These are phyloP conservation scores for Scolecobasidium constrictum DNA, from an alignment of 2,329 filamentous ascomycete genomes.

Conservation along the genomic window DNA sequence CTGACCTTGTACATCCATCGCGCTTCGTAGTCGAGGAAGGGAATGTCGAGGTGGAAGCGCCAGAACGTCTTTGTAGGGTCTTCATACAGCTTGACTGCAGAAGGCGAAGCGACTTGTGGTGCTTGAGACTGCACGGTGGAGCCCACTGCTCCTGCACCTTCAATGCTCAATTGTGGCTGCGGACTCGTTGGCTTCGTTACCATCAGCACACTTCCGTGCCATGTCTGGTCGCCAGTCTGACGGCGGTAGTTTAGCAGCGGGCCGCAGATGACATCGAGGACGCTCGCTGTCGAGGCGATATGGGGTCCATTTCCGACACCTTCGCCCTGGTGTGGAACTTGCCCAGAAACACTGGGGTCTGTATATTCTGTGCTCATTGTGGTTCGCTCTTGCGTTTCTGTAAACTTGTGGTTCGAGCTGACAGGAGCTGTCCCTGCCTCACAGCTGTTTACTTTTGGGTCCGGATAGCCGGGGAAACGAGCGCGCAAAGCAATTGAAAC, in stretches of 20 bases:
- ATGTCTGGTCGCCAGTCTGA: conserved; percentile 52
- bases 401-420: no score
- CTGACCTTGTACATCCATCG: conserved; percentile 67
- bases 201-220: conserved; percentile 79
- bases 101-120: conserved; percentile 5
- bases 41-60: conserved; percentile 49
- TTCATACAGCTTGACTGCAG: conserved; percentile 48
- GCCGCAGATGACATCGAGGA: conserved; percentile 46
- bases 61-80: conserved; percentile 49
- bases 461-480: no score
- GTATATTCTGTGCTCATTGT: neutral
- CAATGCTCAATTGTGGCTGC: conserved; percentile 50
- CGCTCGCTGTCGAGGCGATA: neutral
- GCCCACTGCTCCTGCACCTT: conserved; percentile 32
- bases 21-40: conserved; percentile 59
- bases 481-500: no score
- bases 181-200: conserved; percentile 64
- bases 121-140: neutral
- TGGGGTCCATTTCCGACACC: conserved; percentile 6
- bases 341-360: neutral
- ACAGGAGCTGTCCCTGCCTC: no score
- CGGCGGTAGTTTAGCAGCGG: conserved; percentile 69
- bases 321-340: neutral
- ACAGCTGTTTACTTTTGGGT: no score
- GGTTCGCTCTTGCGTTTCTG: no score